Conservation (phyloP, 2,329 filamentous ascomycete species). For the Coniella vitis region DNA sequence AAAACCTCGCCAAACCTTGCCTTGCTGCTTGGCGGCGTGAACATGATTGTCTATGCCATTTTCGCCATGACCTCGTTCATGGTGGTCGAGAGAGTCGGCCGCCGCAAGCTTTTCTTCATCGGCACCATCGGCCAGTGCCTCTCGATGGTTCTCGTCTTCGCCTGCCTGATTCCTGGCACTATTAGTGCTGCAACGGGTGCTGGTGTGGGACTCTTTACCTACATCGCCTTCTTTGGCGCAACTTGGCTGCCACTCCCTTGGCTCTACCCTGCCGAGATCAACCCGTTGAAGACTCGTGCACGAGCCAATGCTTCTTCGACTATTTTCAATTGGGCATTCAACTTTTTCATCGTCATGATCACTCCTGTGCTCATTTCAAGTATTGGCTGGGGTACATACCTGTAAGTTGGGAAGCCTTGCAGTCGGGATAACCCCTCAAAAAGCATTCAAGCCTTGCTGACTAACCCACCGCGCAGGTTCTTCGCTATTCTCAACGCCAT, state of each 20-base stretch:
- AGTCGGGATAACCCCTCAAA: not conserved
- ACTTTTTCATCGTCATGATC: conserved; percentile 50
- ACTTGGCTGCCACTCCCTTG: conserved; percentile 59
- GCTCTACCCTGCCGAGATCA: conserved; percentile 50
- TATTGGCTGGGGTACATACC: conserved; percentile 36
- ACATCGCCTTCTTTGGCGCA: conserved; percentile 62
- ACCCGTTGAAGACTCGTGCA: conserved; percentile 39
- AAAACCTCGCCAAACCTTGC: conserved; percentile 28
- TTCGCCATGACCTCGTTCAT: conserved; percentile 51
- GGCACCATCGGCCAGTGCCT: conserved; percentile 41
- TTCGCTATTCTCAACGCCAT: conserved; percentile 45
- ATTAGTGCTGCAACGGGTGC: conserved; percentile 58
- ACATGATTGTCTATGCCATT: conserved; percentile 50
- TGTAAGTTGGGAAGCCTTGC: not conserved
- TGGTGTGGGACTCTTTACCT: conserved; percentile 60
- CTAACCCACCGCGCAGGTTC: conserved; percentile 24
- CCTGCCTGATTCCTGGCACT: conserved; percentile 58
- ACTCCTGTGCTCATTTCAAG: conserved; percentile 57
- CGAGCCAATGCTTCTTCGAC: conserved; percentile 50
- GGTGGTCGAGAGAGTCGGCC: conserved; percentile 39
- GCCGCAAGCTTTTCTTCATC: conserved; percentile 39
- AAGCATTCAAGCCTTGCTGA: not conserved
- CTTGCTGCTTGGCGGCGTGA: conserved; percentile 44
- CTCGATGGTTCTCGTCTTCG: conserved; percentile 56
- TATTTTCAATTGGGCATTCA: conserved; percentile 51